Percentiles rank a stretch among this genome's conserved stretches.
phyloP scores from a whole-genome alignment of 176 grass and related monocot species.

The Triticum aestivum region IWGSC_CS_RefSeq_v2.1 NC_057796.1:385360529-385361028 shows the following conservation, averaged over 20 bases:
- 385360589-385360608: neutral
- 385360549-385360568: conserved; percentile 61
- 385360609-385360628: conserved; percentile 50
- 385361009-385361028: too few relatives aligned
- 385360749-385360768: neutral
- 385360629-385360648: conserved; percentile 58
- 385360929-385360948: neutral
- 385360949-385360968: neutral
- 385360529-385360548: conserved; percentile 74
- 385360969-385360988: neutral
- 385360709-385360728: conserved; percentile 16
- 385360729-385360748: neutral
- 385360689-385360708: conserved; percentile 36
- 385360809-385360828: conserved; percentile 22
- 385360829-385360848: neutral
- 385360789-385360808: conserved; percentile 16
- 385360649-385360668: conserved; percentile 64
- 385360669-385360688: conserved; percentile 57
- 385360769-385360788: neutral
- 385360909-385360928: neutral
- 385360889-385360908: neutral
- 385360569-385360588: conserved; percentile 31
- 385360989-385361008: neutral
- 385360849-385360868: neutral
- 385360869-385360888: neutral